Evolutionary conservation across 345 rosid species (phyloP), one percentile per base, ranked within the genome.

Genomic region (Dimocarpus longan): DNA sequence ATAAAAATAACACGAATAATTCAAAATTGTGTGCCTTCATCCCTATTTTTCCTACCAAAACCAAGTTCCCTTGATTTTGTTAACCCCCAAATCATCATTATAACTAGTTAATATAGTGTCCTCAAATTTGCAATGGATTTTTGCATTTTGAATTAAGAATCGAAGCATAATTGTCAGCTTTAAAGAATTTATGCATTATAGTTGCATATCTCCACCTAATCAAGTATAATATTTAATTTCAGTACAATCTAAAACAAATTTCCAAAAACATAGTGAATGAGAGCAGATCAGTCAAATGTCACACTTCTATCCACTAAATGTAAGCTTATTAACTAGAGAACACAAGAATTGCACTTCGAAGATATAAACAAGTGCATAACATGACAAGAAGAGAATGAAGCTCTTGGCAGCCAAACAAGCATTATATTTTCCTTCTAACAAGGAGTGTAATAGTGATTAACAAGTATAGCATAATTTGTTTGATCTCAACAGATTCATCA

Each of bases 401-500:
- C 64, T 60, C 50, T 60, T 32, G 19, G 26, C 22, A 60, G 54
- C 28, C 40, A 56, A 39, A 26, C 15, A 26, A 19, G 26, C 11
- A 2, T 37, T 56, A 16, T 16, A 56, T 8, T 7, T 9, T 60
- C 65, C 21, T 60, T 37, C 11, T 11, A 37, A 32, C 37, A 73
- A 44, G 69, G 24, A 74, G 48, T 44, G 6, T 26, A 22, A 42
- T 43, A 18, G 70, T 9, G 4, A 56, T 74, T 8, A 12, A 6
- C 8, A 62, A 15, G 42, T 48, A 22, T 1, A 18, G 66, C n/a
- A 60, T 21, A n/a, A 60, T 21, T 16, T 72, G 52, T 16, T 19
- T 66, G 66, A 65, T 32, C 10, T 52, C 50, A 75, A 22, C 62
- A 44, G 22, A 66, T 28, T 48, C 21, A 12, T 75, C 62, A 75